phyloP scores from a whole-genome alignment of 805 yeast genomes.

The Ogataea populi-albae region DNA sequence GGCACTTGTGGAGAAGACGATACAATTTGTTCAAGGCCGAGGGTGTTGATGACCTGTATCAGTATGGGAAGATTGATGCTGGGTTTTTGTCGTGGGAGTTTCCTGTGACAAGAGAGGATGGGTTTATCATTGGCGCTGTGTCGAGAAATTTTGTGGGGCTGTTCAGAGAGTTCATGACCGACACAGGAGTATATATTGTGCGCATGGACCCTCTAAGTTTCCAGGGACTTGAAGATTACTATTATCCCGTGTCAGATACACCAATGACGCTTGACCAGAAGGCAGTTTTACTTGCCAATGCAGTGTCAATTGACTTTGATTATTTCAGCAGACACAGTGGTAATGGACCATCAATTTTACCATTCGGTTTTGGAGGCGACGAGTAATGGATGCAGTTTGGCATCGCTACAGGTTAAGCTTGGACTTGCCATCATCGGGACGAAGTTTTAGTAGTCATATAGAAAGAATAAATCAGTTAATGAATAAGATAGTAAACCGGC shows the following conservation, averaged over 20 bases:
- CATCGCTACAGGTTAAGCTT: no score
- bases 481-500: no score
- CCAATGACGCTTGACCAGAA: conserved; percentile 72
- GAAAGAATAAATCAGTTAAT: not conserved
- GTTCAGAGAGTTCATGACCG: conserved; percentile 89
- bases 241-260: conserved; percentile 41
- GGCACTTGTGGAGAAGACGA: conserved; percentile 92
- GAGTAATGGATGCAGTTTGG: no score
- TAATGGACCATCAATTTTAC: conserved; percentile 45
- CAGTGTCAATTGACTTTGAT: conserved; percentile 92
- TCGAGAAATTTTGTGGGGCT: conserved; percentile 95
- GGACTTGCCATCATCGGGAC: no score
- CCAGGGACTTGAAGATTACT: conserved; percentile 51
- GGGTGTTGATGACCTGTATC: conserved; percentile 49
- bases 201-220: conserved; percentile 77
- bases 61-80: conserved; percentile 85
- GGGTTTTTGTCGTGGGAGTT: conserved; percentile 85
- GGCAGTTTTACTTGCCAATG: conserved; percentile 81
- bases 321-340: conserved; percentile 91
- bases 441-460: not conserved
- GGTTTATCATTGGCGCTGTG: conserved; percentile 66
- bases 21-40: conserved; percentile 69
- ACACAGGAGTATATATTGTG: conserved; percentile 87
- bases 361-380: conserved; percentile 21
- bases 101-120: conserved; percentile 61